Evolutionary conservation across 23 red algal genomes (phyloP), one percentile per base, ranked within the genome.

Genomic region (Gracilaria gracilis): DNA sequence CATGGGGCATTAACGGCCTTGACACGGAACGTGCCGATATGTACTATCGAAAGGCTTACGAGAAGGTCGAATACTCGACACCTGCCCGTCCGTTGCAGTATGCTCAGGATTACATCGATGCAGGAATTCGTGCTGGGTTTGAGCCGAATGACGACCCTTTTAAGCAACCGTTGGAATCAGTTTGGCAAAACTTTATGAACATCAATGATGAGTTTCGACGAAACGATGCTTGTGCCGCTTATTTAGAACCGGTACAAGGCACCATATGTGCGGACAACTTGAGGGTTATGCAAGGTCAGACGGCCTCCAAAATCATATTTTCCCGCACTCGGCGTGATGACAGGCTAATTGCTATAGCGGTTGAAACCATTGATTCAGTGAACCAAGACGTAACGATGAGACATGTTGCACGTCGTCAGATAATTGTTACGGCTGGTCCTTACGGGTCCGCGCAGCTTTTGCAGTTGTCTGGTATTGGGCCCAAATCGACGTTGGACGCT

Each of bases 391-490:
- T 77, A 40, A 50, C 39, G 11, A 46, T 11, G 38, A 49, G 21
- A 51, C 46, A 49, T 31, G 12, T 2, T 8, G 89, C 89, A 4
- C 39, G 61, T 50, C 50, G 70, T 24, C 75, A 93, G 35, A 78
- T 97, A 11, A 61, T 97, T 53, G 27, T 93, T 34, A 47, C 89
- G 1, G 95, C 95, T 28, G 95, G 95, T 23, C 76, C 95, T 42
- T 86, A 79, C 50, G 89, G 77, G 1, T 90, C 88, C 19, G 89
- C 95, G 12, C 47, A 90, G 4, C 55, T 97, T 38, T 86, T 97
- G 28, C 85, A 91, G 79, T 44, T 85, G 44, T 97, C 95, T 14
- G 95, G 95, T 15, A 51, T 97, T 82, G 95, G 95, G 13, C 95
- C 95, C 17, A 66, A 64, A n/a, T 40, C 51, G 25, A 29, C 82